A percentile compares a stretch with the other conserved stretches of the same genome.
phyloP scores from a whole-genome alignment of 2,329 filamentous ascomycete genomes.

The Arthrobotrys iridis region DNA sequence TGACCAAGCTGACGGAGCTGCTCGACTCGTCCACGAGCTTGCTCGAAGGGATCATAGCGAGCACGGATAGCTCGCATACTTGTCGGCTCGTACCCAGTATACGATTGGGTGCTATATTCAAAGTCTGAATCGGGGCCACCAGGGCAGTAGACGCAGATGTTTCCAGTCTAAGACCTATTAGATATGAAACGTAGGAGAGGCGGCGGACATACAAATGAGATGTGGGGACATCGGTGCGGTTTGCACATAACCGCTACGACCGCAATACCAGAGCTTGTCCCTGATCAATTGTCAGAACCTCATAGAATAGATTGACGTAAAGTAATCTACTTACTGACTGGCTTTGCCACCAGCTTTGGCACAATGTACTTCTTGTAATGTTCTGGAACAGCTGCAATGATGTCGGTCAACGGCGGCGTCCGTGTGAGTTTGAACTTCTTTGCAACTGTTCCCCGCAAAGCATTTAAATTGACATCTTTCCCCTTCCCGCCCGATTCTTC shows the following conservation, averaged over 20 bases:
- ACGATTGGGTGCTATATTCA: conserved; percentile 98
- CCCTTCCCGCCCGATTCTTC: conserved; percentile 79
- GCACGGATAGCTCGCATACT: conserved; percentile 98
- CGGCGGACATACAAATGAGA: conserved; percentile 72
- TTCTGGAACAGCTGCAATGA: conserved; percentile 98
- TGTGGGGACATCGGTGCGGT: conserved; percentile 95
- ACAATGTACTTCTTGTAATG: conserved; percentile 99
- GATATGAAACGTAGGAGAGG: background rate
- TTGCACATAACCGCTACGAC: conserved; percentile 99
- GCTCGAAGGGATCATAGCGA: conserved; percentile 96
- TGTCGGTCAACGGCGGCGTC: conserved; percentile 91
- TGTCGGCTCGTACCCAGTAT: conserved; percentile 97
- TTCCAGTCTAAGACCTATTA: conserved; percentile 72
- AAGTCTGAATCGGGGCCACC: conserved; percentile 98
- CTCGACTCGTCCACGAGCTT: conserved; percentile 92
- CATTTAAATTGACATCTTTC: conserved; percentile 92
- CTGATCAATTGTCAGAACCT: conserved; percentile 62
- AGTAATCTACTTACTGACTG: conserved; percentile 74
- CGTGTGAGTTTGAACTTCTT: conserved; percentile 91
- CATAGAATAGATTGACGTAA: background rate
- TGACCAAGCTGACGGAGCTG: conserved; percentile 96
- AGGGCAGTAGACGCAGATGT: conserved; percentile 98
- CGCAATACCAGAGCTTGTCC: conserved; percentile 94
- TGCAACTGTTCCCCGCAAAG: conserved; percentile 82
- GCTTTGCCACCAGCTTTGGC: conserved; percentile 95